phyloP scores from a whole-genome alignment of 805 yeast genomes.

The Lipomyces spencermartinsiae region DNA sequence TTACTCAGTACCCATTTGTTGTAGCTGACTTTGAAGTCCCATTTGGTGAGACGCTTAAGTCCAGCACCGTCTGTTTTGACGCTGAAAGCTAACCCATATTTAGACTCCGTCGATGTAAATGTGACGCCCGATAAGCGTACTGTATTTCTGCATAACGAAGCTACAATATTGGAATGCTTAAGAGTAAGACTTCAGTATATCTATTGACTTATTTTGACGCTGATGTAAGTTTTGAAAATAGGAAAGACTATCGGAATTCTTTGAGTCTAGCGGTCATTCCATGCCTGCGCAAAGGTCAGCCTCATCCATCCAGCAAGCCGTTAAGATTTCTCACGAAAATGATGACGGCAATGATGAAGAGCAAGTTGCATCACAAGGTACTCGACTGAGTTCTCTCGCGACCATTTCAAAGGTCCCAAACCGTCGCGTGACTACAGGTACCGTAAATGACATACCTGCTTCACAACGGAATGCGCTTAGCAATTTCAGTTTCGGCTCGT shows the following conservation, averaged over 20 bases:
- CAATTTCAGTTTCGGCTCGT: not conserved
- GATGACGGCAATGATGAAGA: not conserved
- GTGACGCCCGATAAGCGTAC: slow-evolving; percentile 90
- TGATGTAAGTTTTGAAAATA: not conserved
- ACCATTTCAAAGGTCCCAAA: not conserved
- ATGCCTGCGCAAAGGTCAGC: slow-evolving; percentile 45
- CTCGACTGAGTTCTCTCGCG: not conserved
- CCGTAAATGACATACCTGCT: not conserved
- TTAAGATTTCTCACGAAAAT: not conserved
- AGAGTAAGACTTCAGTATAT: slow-evolving; percentile 6
- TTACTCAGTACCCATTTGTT: slow-evolving; percentile 74
- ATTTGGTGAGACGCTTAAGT: slow-evolving; percentile 12
- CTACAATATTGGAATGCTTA: slow-evolving; percentile 60
- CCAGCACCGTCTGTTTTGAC: not conserved
- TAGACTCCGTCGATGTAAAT: slow-evolving; percentile 66
- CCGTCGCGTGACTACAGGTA: not conserved
- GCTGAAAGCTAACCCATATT: not conserved
- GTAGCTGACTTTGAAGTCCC: slow-evolving; percentile 62
- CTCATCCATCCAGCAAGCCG: not conserved
- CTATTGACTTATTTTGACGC: not conserved
- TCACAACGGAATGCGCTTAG: not conserved
- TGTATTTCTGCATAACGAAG: slow-evolving; percentile 71
- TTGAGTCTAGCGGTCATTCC: slow-evolving; percentile 49
- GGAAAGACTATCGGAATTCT: slow-evolving; percentile 57
- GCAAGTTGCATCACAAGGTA: not conserved